phyloP scores from a whole-genome alignment of 1,284 basidiomycete species.

The Austropuccinia psidii region DNA sequence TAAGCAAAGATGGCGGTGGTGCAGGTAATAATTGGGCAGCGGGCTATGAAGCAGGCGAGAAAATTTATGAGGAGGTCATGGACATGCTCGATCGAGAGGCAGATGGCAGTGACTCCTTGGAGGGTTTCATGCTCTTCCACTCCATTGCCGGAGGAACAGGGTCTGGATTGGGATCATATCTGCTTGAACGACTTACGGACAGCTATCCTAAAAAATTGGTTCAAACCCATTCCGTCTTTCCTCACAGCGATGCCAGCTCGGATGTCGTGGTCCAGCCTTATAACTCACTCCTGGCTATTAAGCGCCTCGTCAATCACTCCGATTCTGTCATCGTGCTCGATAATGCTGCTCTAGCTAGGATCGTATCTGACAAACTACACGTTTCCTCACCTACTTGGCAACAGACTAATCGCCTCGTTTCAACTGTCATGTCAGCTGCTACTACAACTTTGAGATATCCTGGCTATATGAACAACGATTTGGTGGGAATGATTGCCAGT shows the following conservation, averaged over 20 bases:
- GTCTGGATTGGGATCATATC: constrained; percentile 92
- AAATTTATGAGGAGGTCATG: constrained; percentile 92
- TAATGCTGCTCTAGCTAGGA: constrained; percentile 84
- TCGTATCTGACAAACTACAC: constrained; percentile 84
- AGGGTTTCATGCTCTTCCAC: constrained; percentile 99
- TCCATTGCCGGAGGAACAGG: constrained; percentile 98
- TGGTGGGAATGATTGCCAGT: constrained; percentile 92
- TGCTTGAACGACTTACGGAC: constrained; percentile 92
- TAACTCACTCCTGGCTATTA: constrained; percentile 87
- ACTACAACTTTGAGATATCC: constrained; percentile 96
- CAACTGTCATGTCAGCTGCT: constrained; percentile 92
- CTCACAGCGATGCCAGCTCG: constrained; percentile 70
- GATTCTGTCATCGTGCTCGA: constrained; percentile 97
- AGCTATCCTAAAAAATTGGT: constrained; percentile 98
- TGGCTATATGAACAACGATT: constrained; percentile 99
- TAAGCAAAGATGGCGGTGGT: constrained; percentile 90
- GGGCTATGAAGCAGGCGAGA: constrained; percentile 76
- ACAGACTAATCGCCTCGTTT: constrained; percentile 79
- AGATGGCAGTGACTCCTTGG: constrained; percentile 93
- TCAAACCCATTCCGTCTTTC: constrained; percentile 98
- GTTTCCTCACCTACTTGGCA: constrained; percentile 84
- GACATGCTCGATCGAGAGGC: constrained; percentile 99
- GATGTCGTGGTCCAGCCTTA: constrained; percentile 98
- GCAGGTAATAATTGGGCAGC: constrained; percentile 99
- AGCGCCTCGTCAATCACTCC: constrained; percentile 89